Percentiles rank a stretch among this genome's conserved stretches.
phyloP scores from a whole-genome alignment of 73 alveolate genomes.

The Paramecium primaurelia region DNA sequence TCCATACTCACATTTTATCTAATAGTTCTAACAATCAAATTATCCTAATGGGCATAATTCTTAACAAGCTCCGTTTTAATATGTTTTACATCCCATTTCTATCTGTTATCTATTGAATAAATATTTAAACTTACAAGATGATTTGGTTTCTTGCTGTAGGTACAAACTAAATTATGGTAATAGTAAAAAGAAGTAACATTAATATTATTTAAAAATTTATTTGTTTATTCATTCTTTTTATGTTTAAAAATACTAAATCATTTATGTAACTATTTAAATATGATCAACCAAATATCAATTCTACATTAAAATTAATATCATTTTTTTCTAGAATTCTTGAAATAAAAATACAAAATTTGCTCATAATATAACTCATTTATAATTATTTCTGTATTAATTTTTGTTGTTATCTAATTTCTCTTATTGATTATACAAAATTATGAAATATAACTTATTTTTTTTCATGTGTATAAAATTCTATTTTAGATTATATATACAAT shows the following conservation, averaged over 20 bases:
- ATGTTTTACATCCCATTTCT: neutral
- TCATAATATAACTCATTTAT: too few relatives aligned
- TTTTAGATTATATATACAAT: too few relatives aligned
- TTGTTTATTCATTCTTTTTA: neutral
- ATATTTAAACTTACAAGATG: neutral
- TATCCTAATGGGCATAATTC: neutral
- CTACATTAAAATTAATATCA: neutral
- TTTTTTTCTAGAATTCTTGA: neutral
- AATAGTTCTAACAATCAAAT: neutral
- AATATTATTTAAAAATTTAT: neutral
- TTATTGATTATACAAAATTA: too few relatives aligned
- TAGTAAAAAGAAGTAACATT: neutral
- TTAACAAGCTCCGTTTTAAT: neutral
- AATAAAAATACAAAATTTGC: neutral
- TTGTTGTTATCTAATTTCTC: too few relatives aligned
- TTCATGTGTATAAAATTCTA: too few relatives aligned
- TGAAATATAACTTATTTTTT: too few relatives aligned
- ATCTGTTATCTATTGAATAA: neutral
- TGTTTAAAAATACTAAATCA: neutral
- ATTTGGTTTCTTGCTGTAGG: neutral
- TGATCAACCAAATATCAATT: neutral
- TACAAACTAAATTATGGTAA: neutral
- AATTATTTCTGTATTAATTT: too few relatives aligned
- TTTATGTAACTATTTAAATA: neutral
- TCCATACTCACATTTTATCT: neutral